Evolutionary conservation across 225 moss, liverwort and hornwort genomes (phyloP).

Genomic region (Pseudoscleropodium purum): DNA sequence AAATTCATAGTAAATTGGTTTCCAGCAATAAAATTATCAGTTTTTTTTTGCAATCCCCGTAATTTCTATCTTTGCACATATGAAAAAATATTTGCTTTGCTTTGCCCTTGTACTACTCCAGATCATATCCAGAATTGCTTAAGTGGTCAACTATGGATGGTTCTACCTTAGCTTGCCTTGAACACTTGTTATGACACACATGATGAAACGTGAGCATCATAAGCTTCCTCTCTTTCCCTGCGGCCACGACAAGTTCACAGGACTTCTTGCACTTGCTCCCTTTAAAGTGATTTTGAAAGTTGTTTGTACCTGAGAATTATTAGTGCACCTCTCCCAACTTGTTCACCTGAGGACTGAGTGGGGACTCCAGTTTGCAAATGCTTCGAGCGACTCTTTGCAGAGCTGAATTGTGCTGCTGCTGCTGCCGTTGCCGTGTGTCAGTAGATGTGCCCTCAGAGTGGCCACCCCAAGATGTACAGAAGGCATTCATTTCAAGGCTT

Average conservation of each 20-base stretch:
- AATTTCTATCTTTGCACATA: too few relatives aligned
- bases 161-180: background rate
- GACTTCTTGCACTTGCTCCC: background rate
- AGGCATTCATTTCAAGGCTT: background rate
- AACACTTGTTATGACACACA: background rate
- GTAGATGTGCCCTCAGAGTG: too few relatives aligned
- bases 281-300: background rate
- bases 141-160: too few relatives aligned
- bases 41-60: too few relatives aligned
- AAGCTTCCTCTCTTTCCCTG: background rate
- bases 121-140: too few relatives aligned
- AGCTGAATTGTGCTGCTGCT: too few relatives aligned
- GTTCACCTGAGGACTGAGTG: background rate
- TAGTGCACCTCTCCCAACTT: background rate
- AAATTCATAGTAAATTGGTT: too few relatives aligned
- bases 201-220: background rate
- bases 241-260: background rate
- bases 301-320: background rate
- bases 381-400: too few relatives aligned
- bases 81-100: too few relatives aligned
- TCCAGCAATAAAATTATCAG: too few relatives aligned
- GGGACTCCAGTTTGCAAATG: too few relatives aligned
- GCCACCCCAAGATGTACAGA: background rate
- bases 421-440: background rate
- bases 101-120: too few relatives aligned